These are phyloP conservation scores for Paramyrothecium sp. DNA, from an alignment of 2,329 filamentous ascomycete genomes.

Conservation along the genomic window DNA sequence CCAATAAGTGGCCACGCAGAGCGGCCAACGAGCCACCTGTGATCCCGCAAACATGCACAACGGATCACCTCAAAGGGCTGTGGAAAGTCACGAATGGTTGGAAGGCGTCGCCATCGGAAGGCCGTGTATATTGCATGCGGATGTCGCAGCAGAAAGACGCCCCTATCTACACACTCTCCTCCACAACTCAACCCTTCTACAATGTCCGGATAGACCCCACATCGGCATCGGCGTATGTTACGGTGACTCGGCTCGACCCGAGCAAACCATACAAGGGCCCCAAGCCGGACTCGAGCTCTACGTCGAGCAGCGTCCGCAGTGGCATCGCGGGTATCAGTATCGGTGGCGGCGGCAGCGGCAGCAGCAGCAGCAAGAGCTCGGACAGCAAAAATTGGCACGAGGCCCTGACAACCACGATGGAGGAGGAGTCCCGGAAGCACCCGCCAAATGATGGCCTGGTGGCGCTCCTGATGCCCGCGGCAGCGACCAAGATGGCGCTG, in stretches of 20 bases:
- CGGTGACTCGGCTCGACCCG: conserved; percentile 59
- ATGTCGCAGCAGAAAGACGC: conserved; percentile 56
- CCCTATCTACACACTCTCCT: conserved; percentile 66
- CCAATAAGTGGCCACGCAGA: conserved; percentile 23
- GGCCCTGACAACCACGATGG: conserved; percentile 56
- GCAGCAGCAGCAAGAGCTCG: conserved; percentile 22
- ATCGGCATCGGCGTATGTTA: conserved; percentile 60
- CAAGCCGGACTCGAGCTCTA: conserved; percentile 19
- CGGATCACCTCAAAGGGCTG: conserved; percentile 60
- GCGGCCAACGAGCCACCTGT: conserved; percentile 37
- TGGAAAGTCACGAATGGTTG: conserved; percentile 72
- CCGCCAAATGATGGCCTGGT: conserved; percentile 62
- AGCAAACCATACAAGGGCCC: conserved; percentile 52
- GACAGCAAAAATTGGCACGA: conserved; percentile 54
- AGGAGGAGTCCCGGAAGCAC: conserved; percentile 51
- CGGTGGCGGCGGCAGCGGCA: conserved; percentile 20
- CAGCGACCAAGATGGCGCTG: conserved; percentile 61
- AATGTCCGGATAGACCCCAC: conserved; percentile 63
- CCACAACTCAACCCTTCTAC: conserved; percentile 62
- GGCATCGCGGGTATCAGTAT: conserved; percentile 22
- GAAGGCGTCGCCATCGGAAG: conserved; percentile 59
- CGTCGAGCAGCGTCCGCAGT: conserved; percentile 26
- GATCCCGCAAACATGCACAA: conserved; percentile 51
- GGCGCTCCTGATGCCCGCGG: conserved; percentile 65
- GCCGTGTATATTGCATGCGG: conserved; percentile 57